These are phyloP conservation scores for Cenococcum geophilum DNA, from an alignment of 495 filamentous ascomycete genomes.

Conservation along the genomic window DNA sequence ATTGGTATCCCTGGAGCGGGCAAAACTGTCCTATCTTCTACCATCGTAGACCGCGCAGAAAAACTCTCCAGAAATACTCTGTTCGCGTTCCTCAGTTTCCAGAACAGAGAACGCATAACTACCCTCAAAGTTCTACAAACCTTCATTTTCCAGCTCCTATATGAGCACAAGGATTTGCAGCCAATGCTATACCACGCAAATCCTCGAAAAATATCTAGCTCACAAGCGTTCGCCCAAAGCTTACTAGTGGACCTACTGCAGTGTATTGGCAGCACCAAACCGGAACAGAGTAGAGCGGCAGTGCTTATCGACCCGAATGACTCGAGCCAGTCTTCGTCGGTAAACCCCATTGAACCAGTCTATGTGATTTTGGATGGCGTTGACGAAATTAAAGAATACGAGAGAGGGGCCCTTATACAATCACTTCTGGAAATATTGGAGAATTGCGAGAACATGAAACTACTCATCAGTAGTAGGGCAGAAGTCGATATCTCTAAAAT, in stretches of 20 bases:
- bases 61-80: not conserved
- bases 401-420: not conserved
- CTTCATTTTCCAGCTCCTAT: slow-evolving; percentile 18
- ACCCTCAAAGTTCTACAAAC: slow-evolving; percentile 12
- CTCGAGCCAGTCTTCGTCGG: too few species aligned
- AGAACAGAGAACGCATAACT: not conserved
- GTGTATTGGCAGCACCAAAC: not conserved
- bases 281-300: too few species aligned
- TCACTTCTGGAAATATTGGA: not conserved
- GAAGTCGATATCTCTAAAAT: slow-evolving; percentile 15
- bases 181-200: not conserved
- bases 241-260: not conserved
- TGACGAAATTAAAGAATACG: not conserved
- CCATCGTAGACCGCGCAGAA: not conserved
- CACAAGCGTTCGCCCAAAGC: not conserved
- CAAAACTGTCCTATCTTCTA: slow-evolving; percentile 10
- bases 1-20: slow-evolving; percentile 38
- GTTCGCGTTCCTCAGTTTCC: slow-evolving; percentile 21
- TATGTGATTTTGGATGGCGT: not conserved
- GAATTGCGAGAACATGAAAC: not conserved
- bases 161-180: slow-evolving; percentile 1
- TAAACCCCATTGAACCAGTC: too few species aligned
- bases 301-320: too few species aligned
- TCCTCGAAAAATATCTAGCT: not conserved
- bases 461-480: slow-evolving; percentile 27